Conservation (phyloP, 1,284 basidiomycete species). For the Ustilago sp. region DNA sequence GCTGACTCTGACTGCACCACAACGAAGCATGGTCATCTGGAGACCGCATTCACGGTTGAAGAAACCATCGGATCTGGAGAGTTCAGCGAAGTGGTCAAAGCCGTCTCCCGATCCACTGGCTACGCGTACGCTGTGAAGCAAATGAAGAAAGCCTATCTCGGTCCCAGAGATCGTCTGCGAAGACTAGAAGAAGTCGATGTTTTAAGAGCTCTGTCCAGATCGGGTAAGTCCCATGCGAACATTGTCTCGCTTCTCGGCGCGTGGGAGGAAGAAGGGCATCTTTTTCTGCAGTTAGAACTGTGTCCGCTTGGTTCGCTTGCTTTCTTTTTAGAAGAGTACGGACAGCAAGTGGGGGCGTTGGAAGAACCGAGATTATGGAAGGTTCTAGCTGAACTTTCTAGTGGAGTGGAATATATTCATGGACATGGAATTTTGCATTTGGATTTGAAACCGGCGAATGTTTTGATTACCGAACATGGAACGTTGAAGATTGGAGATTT, state of each 20-base stretch:
- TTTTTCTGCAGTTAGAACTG: conserved; percentile 94
- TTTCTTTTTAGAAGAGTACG: conserved; percentile 92
- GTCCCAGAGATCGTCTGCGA: conserved; percentile 84
- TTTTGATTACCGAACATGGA: conserved; percentile 89
- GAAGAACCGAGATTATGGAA: conserved; percentile 98
- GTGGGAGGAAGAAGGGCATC: conserved; percentile 92
- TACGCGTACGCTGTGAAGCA: conserved; percentile 90
- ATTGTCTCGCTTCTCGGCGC: conserved; percentile 92
- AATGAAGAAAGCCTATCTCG: conserved; percentile 87
- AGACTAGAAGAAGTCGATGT: conserved; percentile 96
- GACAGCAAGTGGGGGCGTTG: conserved; percentile 80
- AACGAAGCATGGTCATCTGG: conserved; percentile 46
- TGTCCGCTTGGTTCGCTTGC: conserved; percentile 92
- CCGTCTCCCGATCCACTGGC: conserved; percentile 77
- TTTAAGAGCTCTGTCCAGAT: conserved; percentile 79
- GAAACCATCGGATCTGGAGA: conserved; percentile 90
- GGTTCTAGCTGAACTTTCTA: conserved; percentile 86
- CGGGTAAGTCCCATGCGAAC: conserved; percentile 48
- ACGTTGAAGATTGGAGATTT: conserved; percentile 98
- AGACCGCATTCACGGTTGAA: conserved; percentile 77
- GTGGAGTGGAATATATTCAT: conserved; percentile 87
- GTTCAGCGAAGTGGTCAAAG: conserved; percentile 94
- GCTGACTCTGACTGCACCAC: background rate
- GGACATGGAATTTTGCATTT: conserved; percentile 89
- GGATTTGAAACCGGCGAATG: conserved; percentile 97